Evolutionary conservation across 73 alveolate species (phyloP).

Genomic region (Paramecium caudatum): DNA sequence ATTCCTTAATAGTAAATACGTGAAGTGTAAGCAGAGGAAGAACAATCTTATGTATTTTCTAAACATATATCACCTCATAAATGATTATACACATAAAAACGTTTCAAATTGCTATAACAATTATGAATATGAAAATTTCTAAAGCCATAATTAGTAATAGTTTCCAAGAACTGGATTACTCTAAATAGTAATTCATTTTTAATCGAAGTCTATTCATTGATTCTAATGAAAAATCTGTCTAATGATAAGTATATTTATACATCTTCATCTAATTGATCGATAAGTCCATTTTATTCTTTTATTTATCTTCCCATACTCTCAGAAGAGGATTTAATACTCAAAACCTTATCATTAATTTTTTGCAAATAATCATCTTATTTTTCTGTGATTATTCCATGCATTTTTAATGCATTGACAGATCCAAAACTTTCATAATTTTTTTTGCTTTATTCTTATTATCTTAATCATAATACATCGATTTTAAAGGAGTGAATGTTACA

Average conservation of each 20-base stretch:
- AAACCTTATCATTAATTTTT: slow-evolving; percentile 15
- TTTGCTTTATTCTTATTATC: background rate
- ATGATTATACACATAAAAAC: slow-evolving; percentile 14
- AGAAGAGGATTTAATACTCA: background rate
- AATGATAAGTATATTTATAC: background rate
- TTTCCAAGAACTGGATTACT: slow-evolving; percentile 12
- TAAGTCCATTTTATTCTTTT: slow-evolving; percentile 23
- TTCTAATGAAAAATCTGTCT: background rate
- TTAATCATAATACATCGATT: background rate
- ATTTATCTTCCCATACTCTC: background rate
- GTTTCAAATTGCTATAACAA: background rate
- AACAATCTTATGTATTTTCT: background rate
- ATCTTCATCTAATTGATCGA: slow-evolving; percentile 14
- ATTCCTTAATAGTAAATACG: background rate
- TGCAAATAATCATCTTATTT: slow-evolving; percentile 12
- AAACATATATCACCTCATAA: slow-evolving; percentile 18
- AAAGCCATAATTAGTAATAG: background rate
- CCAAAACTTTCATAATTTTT: slow-evolving; percentile 19
- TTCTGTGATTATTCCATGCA: slow-evolving; percentile 14
- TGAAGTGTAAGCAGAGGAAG: background rate
- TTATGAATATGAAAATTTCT: background rate
- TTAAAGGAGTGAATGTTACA: background rate
- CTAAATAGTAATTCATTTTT: background rate
- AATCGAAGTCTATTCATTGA: background rate
- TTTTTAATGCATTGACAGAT: background rate